These are phyloP conservation scores for Lachnum nothofagi DNA, from an alignment of 2,329 filamentous ascomycete genomes.

Conservation along the genomic window DNA sequence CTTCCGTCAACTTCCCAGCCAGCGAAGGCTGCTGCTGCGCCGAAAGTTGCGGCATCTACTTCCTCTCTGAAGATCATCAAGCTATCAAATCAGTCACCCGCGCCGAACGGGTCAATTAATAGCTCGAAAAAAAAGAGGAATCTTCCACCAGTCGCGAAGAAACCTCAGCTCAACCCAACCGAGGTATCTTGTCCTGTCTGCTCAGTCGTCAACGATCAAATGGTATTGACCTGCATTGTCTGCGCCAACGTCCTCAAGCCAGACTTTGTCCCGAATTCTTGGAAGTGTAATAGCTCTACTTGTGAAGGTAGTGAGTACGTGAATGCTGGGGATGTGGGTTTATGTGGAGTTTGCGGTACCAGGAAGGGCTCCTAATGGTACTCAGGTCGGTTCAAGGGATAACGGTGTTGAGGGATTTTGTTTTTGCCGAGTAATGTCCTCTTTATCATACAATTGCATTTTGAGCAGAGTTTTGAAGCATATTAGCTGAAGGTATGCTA, in stretches of 20 bases:
- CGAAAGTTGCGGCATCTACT: not conserved
- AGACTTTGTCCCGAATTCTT: conserved; percentile 49
- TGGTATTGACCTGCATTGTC: conserved; percentile 56
- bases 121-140: not conserved
- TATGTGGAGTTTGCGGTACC: conserved; percentile 64
- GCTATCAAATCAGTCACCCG: not conserved
- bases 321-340: conserved; percentile 64
- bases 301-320: conserved; percentile 57
- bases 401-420: not conserved
- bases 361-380: conserved; percentile 16
- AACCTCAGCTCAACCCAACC: not conserved
- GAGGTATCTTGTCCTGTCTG: conserved; percentile 54
- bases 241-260: conserved; percentile 66
- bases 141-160: not conserved
- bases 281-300: conserved; percentile 54
- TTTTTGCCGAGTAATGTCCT: not conserved
- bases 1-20: not conserved
- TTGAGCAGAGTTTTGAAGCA: no score
- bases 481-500: no score
- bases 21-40: not conserved
- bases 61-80: not conserved
- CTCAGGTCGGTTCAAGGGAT: not conserved
- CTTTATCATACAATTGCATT: no score
- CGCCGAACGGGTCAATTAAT: not conserved
- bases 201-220: conserved; percentile 56